A percentile compares a stretch with the other conserved stretches of the same genome.
Evolutionary conservation across 352 stramenopile species (phyloP).

Genomic region (Pythium myriotylum): DNA sequence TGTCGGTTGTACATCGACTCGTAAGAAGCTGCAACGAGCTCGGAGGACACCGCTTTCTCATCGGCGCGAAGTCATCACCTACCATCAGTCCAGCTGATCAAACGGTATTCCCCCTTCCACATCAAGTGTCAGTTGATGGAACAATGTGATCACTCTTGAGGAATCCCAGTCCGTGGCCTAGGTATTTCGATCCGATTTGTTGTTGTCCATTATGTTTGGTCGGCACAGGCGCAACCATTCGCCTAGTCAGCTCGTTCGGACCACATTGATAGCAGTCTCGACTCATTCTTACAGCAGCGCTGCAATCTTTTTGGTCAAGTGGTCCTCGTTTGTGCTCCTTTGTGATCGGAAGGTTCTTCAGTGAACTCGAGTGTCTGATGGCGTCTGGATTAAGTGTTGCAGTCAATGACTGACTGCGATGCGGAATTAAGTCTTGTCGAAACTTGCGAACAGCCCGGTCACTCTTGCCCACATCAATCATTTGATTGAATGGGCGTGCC

Average conservation of each 20-base stretch:
- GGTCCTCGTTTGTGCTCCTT: not conserved
- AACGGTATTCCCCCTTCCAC: not conserved
- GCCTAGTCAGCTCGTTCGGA: not conserved
- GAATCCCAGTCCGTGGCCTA: slow-evolving; percentile 71
- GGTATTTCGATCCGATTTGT: slow-evolving; percentile 65
- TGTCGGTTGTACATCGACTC: slow-evolving; percentile 51
- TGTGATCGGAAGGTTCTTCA: slow-evolving; percentile 20
- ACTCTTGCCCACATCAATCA: slow-evolving; percentile 54
- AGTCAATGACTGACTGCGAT: slow-evolving; percentile 53
- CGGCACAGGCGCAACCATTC: too few species aligned
- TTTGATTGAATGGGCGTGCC: slow-evolving; percentile 37
- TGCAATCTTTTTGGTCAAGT: slow-evolving; percentile 6
- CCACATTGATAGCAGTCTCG: slow-evolving; percentile 69
- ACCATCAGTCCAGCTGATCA: not conserved
- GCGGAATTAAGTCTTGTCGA: slow-evolving; percentile 61
- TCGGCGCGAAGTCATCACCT: not conserved
- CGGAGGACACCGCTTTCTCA: slow-evolving; percentile 11
- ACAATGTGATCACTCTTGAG: slow-evolving; percentile 81
- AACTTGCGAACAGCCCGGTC: slow-evolving; percentile 74
- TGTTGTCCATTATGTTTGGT: slow-evolving; percentile 25
- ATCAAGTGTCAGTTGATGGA: slow-evolving; percentile 31
- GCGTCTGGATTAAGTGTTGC: slow-evolving; percentile 36
- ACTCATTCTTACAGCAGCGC: slow-evolving; percentile 28
- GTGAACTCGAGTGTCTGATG: slow-evolving; percentile 26
- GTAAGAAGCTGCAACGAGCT: slow-evolving; percentile 40